phyloP scores from a whole-genome alignment of 2,329 filamentous ascomycete species.

The Ascochyta clinopodiicola region DNA sequence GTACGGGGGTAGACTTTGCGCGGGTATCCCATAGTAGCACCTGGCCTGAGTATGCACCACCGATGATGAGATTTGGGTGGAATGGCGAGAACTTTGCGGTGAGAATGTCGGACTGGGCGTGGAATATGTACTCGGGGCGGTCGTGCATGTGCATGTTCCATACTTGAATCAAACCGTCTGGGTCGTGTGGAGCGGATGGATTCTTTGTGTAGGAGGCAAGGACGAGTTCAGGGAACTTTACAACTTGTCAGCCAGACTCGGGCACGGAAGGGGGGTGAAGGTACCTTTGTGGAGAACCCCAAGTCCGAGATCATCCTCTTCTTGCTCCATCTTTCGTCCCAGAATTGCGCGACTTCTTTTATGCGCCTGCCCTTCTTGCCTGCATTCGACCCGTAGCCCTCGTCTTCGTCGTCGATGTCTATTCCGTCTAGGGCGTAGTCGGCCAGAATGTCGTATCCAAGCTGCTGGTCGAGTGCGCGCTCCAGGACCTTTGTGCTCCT shows the following conservation, averaged over 20 bases:
- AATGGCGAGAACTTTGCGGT: slow-evolving; percentile 98
- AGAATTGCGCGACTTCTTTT: slow-evolving; percentile 91
- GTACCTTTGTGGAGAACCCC: slow-evolving; percentile 88
- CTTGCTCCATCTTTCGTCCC: slow-evolving; percentile 93
- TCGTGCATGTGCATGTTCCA: slow-evolving; percentile 97
- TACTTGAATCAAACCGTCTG: slow-evolving; percentile 90
- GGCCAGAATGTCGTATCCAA: slow-evolving; percentile 93
- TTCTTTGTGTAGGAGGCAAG: slow-evolving; percentile 98
- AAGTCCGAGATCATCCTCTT: slow-evolving; percentile 97
- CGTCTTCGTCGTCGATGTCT: slow-evolving; percentile 82
- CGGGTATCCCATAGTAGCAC: slow-evolving; percentile 97
- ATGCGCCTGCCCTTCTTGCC: slow-evolving; percentile 76
- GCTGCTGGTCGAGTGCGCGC: slow-evolving; percentile 88
- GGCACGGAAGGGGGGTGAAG: background rate
- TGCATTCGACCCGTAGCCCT: slow-evolving; percentile 70
- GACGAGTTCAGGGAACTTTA: slow-evolving; percentile 82
- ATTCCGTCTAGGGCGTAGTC: slow-evolving; percentile 86
- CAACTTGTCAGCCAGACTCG: slow-evolving; percentile 24
- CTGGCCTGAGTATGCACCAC: slow-evolving; percentile 95
- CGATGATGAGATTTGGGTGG: slow-evolving; percentile 94
- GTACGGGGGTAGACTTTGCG: slow-evolving; percentile 80
- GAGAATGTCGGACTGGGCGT: slow-evolving; percentile 93
- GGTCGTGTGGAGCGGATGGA: slow-evolving; percentile 90
- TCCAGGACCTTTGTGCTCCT: slow-evolving; percentile 97
- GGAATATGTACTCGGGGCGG: slow-evolving; percentile 94